These are phyloP conservation scores for Botrytis hyacinthi DNA, from an alignment of 2,329 filamentous ascomycete genomes.

Conservation along the genomic window DNA sequence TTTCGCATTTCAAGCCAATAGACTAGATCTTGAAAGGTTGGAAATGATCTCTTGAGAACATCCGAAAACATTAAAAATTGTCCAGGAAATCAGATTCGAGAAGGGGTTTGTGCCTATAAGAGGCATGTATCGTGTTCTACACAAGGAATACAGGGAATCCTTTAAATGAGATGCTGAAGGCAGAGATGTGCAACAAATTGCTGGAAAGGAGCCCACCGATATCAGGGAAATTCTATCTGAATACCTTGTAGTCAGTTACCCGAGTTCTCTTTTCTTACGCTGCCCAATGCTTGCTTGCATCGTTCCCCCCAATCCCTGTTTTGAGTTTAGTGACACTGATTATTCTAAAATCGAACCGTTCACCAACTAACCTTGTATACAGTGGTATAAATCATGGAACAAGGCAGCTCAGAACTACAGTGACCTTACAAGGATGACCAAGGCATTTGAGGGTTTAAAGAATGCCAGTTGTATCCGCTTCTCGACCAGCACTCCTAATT, in stretches of 20 bases:
- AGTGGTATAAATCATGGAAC: not conserved
- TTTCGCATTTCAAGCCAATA: not conserved
- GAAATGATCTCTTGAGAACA: not conserved
- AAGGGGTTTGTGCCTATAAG: not conserved
- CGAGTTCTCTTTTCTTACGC: not conserved
- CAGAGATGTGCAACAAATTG: not conserved
- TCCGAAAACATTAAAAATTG: not conserved
- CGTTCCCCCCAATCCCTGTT: not conserved
- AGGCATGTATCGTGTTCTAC: not conserved
- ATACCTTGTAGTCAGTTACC: not conserved
- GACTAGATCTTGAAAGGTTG: not conserved
- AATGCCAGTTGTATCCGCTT: not conserved
- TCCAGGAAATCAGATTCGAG: not conserved
- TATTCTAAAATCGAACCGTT: not conserved
- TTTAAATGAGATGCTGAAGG: not conserved
- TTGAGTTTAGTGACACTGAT: not conserved
- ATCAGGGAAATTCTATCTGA: not conserved
- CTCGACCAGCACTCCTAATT: not conserved
- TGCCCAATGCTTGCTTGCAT: not conserved
- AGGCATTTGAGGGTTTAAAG: not conserved
- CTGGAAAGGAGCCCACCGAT: not conserved
- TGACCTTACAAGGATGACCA: not conserved
- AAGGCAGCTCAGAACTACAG: not conserved
- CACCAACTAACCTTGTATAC: not conserved
- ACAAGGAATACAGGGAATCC: not conserved